Evolutionary conservation across 202 grass and related monocot species (phyloP).

Genomic region (Carex sylvatica): DNA sequence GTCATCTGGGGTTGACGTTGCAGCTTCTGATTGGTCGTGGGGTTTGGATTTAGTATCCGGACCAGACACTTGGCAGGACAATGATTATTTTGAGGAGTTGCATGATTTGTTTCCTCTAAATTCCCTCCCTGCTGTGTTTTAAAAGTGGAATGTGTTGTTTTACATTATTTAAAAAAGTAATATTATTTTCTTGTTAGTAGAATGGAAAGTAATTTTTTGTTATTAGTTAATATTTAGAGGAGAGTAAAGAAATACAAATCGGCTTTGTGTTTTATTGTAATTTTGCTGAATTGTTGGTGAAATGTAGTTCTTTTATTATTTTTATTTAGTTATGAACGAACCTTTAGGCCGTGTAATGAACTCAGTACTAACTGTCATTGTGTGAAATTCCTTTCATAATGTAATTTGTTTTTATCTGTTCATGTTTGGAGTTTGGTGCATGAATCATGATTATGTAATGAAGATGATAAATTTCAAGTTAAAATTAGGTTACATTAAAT

Average conservation of each 20-base stretch:
- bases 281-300: slow-evolving; percentile 9
- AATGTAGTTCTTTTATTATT: slow-evolving; percentile 10
- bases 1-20: slow-evolving; percentile 32
- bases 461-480: not conserved
- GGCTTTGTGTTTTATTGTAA: slow-evolving; percentile 14
- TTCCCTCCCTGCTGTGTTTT: slow-evolving; percentile 82
- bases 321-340: not conserved
- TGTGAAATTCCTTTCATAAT: not conserved
- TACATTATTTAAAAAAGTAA: not conserved
- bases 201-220: slow-evolving; percentile 3
- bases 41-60: slow-evolving; percentile 19
- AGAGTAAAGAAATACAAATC: slow-evolving; percentile 16
- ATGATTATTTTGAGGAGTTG: slow-evolving; percentile 88
- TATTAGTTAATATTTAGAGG: slow-evolving; percentile 11
- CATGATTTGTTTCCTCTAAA: slow-evolving; percentile 92
- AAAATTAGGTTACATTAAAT: not conserved
- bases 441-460: not conserved
- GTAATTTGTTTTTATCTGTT: not conserved
- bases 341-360: not conserved
- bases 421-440: not conserved
- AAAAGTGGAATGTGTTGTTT: slow-evolving; percentile 10
- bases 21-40: slow-evolving; percentile 31
- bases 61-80: slow-evolving; percentile 36
- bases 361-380: not conserved
- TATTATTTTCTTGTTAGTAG: slow-evolving; percentile 24